These are phyloP conservation scores for Blastomyces percursus DNA, from an alignment of 2,329 filamentous ascomycete species.

Conservation along the genomic window DNA sequence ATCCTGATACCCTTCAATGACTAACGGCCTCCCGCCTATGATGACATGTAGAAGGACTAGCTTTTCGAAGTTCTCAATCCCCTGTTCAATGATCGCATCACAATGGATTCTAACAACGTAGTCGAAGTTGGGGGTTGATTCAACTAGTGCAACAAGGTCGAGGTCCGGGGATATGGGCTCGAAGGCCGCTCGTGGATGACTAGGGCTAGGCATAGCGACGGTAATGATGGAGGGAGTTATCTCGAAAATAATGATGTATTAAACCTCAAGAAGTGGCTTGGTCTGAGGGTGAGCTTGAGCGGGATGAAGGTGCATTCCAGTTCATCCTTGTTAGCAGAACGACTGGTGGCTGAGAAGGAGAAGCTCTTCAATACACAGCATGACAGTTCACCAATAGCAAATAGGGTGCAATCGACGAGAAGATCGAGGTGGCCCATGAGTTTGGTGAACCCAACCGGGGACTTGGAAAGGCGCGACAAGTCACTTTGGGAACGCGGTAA, in stretches of 20 bases:
- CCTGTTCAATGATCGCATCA: conserved; percentile 65
- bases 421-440: not conserved
- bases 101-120: conserved; percentile 72
- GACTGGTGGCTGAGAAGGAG: not conserved
- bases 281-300: not conserved
- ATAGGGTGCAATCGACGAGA: not conserved
- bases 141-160: conserved; percentile 63
- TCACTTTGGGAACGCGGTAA: too few relatives aligned
- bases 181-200: conserved; percentile 71
- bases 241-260: not conserved
- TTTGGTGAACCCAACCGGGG: not conserved
- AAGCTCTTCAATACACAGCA: not conserved
- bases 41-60: conserved; percentile 76
- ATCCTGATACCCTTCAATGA: conserved; percentile 79
- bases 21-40: conserved; percentile 71
- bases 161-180: conserved; percentile 82
- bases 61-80: conserved; percentile 71
- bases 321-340: not conserved
- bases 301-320: not conserved
- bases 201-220: conserved; percentile 59
- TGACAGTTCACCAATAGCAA: not conserved
- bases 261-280: not conserved
- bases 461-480: too few relatives aligned
- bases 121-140: conserved; percentile 71
- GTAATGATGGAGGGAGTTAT: not conserved